Base-by-base conservation (phyloP, 2,329 filamentous ascomycete species). In the Ceratocystis smalleyi region DNA sequence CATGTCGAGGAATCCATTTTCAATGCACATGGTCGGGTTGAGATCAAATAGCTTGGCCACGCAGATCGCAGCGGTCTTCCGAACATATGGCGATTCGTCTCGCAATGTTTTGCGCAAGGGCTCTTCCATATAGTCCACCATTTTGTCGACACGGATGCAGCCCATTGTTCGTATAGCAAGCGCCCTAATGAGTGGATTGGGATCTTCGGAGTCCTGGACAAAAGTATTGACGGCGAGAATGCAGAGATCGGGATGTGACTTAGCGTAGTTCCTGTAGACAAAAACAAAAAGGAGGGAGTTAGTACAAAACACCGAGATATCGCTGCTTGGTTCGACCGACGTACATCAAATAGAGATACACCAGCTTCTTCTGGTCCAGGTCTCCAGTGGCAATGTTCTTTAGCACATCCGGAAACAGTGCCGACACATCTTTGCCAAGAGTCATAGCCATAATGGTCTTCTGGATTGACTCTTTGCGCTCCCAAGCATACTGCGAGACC, bases 401-500 rank as follows among this genome's bases (percentile, higher is more conserved):
- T 68, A 99, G 79, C 43, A 99, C 94, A 73, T 99, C 94, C 1
- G 94, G 94, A 74, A 99, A 99, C 68, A 99, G 79, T 65, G 91
- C 89, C 63, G 94, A 99, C 67, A 99, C 94, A 77, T 99, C 94
- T 76, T 99, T 99, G 75, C 94, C 94, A 70, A 99, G 76, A 1
- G 94, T 99, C 94, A 99, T 99, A 73, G 94, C 91, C 91, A 97
- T 97, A 78, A 99, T 99, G 69, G 94, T 99, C 81, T 96, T 97
- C 74, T 99, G 94, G 70, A 99, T 99, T 27, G 94, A 89, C 79
- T 99, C 94, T 77, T 99, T 99, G 72, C 91, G 87, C 83, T 99
- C 94, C 77, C 95, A 96, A 67, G 94, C 94, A 87, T 97, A 99
- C 78, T 99, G 94, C 68, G 94, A 99, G 68, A 95, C 94, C 74